Conservation (phyloP, 2,329 filamentous ascomycete genomes). For the Botrytis elliptica region DNA sequence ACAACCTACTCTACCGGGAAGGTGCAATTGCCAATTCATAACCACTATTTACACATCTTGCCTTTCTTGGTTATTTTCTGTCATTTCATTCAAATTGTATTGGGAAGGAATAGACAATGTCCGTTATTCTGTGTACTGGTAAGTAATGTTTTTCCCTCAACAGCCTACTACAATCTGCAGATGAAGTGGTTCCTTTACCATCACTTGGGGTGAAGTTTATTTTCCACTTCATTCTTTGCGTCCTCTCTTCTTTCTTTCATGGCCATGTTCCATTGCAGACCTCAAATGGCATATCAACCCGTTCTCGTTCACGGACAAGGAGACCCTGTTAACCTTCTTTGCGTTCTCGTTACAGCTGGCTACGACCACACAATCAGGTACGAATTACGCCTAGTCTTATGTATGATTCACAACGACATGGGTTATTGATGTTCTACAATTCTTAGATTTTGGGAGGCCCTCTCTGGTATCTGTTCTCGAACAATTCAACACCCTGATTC, state of each 20-base stretch:
- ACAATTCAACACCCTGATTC: conserved; percentile 98
- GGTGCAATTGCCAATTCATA: not conserved
- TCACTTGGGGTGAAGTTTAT: not conserved
- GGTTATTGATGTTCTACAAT: conserved; percentile 17
- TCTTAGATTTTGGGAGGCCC: conserved; percentile 90
- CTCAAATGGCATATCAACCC: conserved; percentile 4
- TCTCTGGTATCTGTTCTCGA: conserved; percentile 95
- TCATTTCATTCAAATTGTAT: not conserved
- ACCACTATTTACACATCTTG: not conserved
- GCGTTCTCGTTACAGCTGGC: conserved; percentile 51
- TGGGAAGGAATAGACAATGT: conserved; percentile 9
- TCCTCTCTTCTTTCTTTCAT: not conserved
- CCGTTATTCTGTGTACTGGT: conserved; percentile 16
- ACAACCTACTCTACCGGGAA: not conserved
- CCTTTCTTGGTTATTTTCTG: not conserved
- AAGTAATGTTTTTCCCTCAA: not conserved
- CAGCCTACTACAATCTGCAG: not conserved
- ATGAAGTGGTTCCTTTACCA: not conserved
- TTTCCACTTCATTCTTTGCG: not conserved
- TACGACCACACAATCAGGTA: conserved; percentile 77
- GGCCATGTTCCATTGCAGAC: not conserved
- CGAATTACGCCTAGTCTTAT: not conserved
- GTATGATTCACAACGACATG: conserved; percentile 4
- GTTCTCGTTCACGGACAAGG: conserved; percentile 18
- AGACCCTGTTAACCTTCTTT: conserved; percentile 28